Percentiles rank a stretch among this genome's conserved stretches.
Evolutionary conservation across 2,329 filamentous ascomycete genomes (phyloP).

Genomic region (Talaromyces sp.): DNA sequence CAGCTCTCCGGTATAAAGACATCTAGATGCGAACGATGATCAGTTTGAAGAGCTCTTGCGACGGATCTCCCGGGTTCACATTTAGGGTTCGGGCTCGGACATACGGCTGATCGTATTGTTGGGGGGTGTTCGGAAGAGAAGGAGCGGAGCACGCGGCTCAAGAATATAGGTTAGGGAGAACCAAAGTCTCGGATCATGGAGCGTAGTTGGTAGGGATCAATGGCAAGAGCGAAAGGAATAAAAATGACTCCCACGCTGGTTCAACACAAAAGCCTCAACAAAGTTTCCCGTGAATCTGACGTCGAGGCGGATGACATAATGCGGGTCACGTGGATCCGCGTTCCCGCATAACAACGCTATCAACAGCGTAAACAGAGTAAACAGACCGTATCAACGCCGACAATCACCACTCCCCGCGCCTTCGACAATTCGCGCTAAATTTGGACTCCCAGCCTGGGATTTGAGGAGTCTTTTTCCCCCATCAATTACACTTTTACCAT

Average conservation of each 20-base stretch:
- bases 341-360: slow-evolving; percentile 19
- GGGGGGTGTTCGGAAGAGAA: slow-evolving; percentile 18
- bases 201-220: slow-evolving; percentile 12
- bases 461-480: not conserved
- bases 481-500: slow-evolving; percentile 16
- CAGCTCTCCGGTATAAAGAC: slow-evolving; percentile 24
- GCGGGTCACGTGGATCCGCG: slow-evolving; percentile 23
- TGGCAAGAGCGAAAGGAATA: slow-evolving; percentile 11
- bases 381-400: slow-evolving; percentile 20
- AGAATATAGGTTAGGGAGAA: slow-evolving; percentile 19
- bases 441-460: not conserved
- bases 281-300: slow-evolving; percentile 15
- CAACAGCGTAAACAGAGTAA: slow-evolving; percentile 14
- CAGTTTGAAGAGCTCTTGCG: slow-evolving; percentile 6
- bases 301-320: slow-evolving; percentile 15
- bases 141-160: slow-evolving; percentile 31
- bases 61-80: not conserved
- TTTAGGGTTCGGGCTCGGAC: slow-evolving; percentile 18
- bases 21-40: slow-evolving; percentile 19
- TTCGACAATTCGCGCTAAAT: slow-evolving; percentile 7
- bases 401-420: slow-evolving; percentile 4
- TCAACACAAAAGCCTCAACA: slow-evolving; percentile 2
- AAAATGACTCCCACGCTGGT: slow-evolving; percentile 8
- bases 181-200: slow-evolving; percentile 28
- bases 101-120: slow-evolving; percentile 38